A percentile compares a stretch with the other conserved stretches of the same genome.
Evolutionary conservation across 2,329 filamentous ascomycete species (phyloP).

Genomic region (Colletotrichum cordylinicola): DNA sequence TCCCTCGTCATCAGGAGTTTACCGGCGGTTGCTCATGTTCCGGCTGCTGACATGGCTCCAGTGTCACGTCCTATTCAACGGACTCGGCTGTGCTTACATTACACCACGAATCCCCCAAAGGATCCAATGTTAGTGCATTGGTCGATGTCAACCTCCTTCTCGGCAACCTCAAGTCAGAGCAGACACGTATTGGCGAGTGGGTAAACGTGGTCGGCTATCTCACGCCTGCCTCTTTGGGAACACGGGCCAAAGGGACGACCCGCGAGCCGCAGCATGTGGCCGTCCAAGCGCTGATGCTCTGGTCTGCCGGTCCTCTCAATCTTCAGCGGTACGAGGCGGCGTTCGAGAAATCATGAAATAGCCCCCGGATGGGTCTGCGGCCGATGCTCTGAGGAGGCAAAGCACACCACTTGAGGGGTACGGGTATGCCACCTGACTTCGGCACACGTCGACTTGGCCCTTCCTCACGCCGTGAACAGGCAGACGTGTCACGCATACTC

Average conservation of each 20-base stretch:
- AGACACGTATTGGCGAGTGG: conserved; percentile 81
- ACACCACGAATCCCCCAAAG: conserved; percentile 67
- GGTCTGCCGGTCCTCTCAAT: conserved; percentile 76
- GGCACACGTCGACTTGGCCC: not conserved
- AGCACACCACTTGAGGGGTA: not conserved
- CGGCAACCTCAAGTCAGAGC: conserved; percentile 64
- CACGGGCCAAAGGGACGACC: conserved; percentile 9
- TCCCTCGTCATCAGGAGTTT: not conserved
- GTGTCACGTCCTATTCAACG: conserved; percentile 57
- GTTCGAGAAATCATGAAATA: not conserved
- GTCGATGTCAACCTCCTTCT: conserved; percentile 79
- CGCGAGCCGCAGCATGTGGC: conserved; percentile 33
- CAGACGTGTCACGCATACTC: conserved; percentile 6
- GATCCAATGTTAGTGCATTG: conserved; percentile 51
- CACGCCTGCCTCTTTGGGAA: conserved; percentile 32
- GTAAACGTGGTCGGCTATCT: conserved; percentile 88
- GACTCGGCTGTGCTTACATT: conserved; percentile 68
- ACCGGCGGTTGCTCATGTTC: not conserved
- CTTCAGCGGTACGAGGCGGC: conserved; percentile 47
- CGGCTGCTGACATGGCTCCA: conserved; percentile 35
- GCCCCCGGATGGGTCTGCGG: not conserved
- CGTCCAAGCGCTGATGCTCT: conserved; percentile 80
- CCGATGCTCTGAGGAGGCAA: not conserved
- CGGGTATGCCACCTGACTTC: not conserved
- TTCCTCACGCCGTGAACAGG: not conserved